Percentiles rank a stretch among this genome's conserved stretches.
These are phyloP conservation scores for Aspergillus caelatus DNA, from an alignment of 2,329 filamentous ascomycete genomes.

Conservation along the genomic window DNA sequence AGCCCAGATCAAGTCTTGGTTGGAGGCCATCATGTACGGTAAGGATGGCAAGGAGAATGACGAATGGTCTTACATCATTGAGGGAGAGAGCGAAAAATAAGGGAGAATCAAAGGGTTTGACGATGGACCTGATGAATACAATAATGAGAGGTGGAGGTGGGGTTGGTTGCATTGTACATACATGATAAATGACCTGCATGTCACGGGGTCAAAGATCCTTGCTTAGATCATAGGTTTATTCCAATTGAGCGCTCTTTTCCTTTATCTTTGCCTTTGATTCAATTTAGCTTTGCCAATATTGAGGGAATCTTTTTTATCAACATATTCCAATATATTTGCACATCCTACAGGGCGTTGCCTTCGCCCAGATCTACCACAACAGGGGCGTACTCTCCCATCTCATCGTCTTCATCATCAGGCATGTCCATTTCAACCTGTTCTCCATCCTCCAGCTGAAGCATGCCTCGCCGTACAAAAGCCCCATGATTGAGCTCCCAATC, in stretches of 20 bases:
- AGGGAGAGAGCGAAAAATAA: conserved; percentile 54
- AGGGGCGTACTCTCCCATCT: conserved; percentile 67
- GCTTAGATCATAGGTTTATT: conserved; percentile 9
- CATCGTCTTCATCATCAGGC: conserved; percentile 64
- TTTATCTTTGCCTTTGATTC: not conserved
- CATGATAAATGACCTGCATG: not conserved
- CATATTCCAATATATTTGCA: not conserved
- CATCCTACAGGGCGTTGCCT: conserved; percentile 2
- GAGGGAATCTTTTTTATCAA: not conserved
- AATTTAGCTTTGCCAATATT: not conserved
- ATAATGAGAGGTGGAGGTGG: not conserved
- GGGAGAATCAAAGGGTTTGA: not conserved
- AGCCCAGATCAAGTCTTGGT: conserved; percentile 63
- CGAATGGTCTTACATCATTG: conserved; percentile 69
- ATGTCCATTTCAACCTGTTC: conserved; percentile 64
- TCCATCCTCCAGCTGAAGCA: conserved; percentile 65
- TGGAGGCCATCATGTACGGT: conserved; percentile 76
- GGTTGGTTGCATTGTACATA: conserved; percentile 7
- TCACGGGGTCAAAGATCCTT: conserved; percentile 3
- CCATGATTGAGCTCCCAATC: conserved; percentile 61
- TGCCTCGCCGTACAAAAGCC: conserved; percentile 57
- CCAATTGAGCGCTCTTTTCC: not conserved
- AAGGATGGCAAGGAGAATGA: conserved; percentile 68
- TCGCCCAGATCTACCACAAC: conserved; percentile 56
- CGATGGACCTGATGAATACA: not conserved